Evolutionary conservation across 2,329 filamentous ascomycete species (phyloP), one percentile per base, ranked within the genome.

Genomic region (Ambrosiella xylebori): DNA sequence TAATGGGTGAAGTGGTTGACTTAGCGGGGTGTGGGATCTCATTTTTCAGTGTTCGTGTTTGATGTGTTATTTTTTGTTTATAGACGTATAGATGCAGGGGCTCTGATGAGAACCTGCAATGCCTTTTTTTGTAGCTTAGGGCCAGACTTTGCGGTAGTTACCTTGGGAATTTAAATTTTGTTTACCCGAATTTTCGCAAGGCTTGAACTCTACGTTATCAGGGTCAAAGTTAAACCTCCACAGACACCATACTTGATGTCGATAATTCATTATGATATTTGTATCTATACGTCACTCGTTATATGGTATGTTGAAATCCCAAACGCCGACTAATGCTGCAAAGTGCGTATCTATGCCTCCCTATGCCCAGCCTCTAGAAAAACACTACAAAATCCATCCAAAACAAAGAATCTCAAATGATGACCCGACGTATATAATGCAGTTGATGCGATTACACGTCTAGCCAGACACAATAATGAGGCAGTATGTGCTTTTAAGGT

Each of bases 261-360:
- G 35, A 51, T 35, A 12, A 19, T 51, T 35, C 17, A 51, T 51
- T 51, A 51, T 17, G 27, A 11, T 51, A 51, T 51, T 51, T 55
- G 7, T 55, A 39, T 54, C 37, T 55, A 53, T 55, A 59, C 54
- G 57, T 59, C 36, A 59, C 52, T 56, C 52, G 56, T 57, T 53
- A 57, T 15, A 55, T 59, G 44, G 57, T 56, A 40, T 58, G 57
- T 59, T 59, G 57, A 59, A 59, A 59, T 59, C 52, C 27, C 52
- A n/a, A 56, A 55, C 57, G 52, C 57, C 52, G 53, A 35, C 51
- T 51, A 35, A 35, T 51, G 47, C 27, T 15, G 17, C 27, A 15
- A 15, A 15, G 47, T 51, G 27, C 47, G 47, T 51, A 51, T 51
- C 47, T 8, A 11, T 38, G 44, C 36, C 44, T 57, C 51, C 51